These are phyloP conservation scores for Ambrosia trifida DNA, from an alignment of 129 eudicot genomes.

Conservation along the genomic window DNA sequence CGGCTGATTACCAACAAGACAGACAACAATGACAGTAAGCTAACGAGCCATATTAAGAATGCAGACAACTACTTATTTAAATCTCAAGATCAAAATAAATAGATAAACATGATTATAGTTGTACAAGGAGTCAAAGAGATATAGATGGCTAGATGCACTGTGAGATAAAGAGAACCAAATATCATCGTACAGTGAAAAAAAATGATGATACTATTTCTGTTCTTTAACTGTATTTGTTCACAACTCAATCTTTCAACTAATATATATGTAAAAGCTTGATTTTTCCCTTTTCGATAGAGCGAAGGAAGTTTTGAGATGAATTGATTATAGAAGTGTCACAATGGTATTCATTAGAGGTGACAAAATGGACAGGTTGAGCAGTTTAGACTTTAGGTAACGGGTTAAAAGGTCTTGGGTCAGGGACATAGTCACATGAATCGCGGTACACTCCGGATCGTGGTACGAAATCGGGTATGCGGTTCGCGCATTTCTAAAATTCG, in stretches of 20 bases:
- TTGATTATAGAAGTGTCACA: background rate
- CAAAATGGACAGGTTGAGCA: background rate
- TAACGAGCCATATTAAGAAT: background rate
- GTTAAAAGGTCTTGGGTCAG: background rate
- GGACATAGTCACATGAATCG: too few relatives aligned
- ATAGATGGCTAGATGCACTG: background rate
- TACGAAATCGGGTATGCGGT: too few relatives aligned
- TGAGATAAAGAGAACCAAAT: background rate
- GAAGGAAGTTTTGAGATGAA: background rate
- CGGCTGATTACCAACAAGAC: background rate
- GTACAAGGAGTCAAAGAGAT: background rate
- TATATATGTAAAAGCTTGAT: background rate
- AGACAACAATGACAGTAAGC: background rate
- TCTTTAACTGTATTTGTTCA: slow-evolving; percentile 6
- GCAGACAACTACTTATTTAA: background rate
- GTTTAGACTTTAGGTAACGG: background rate
- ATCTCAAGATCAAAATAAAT: background rate
- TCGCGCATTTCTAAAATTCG: too few relatives aligned
- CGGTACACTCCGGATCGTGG: too few relatives aligned
- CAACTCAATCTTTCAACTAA: slow-evolving; percentile 4
- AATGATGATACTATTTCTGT: slow-evolving; percentile 1
- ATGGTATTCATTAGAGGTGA: background rate
- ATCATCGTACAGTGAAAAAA: slow-evolving; percentile 1
- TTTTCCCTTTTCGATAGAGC: background rate
- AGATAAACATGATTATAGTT: background rate